Conservation (phyloP, 2,329 filamentous ascomycete species). For the Eutypa lata region DNA sequence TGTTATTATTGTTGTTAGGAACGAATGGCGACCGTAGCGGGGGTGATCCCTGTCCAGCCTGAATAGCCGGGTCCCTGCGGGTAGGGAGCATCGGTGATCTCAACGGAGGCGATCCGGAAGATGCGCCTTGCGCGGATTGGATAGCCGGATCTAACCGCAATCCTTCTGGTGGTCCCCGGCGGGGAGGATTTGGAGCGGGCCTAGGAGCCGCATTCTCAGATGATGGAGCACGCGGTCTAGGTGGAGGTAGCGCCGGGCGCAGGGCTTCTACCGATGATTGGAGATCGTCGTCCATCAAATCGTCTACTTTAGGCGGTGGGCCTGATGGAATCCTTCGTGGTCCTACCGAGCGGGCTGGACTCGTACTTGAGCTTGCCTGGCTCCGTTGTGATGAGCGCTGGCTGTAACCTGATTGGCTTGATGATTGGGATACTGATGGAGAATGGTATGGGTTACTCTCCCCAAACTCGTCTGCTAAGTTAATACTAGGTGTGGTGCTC, state of each 20-base stretch:
- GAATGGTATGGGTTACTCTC: slow-evolving; percentile 63
- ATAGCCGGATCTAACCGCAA: slow-evolving; percentile 30
- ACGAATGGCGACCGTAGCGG: slow-evolving; percentile 13
- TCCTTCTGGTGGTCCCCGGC: slow-evolving; percentile 12
- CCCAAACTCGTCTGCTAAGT: slow-evolving; percentile 59
- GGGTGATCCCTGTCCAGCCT: slow-evolving; percentile 7
- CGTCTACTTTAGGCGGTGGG: slow-evolving; percentile 37
- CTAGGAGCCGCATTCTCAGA: slow-evolving; percentile 2
- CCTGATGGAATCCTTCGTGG: slow-evolving; percentile 39
- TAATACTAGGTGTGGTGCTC: slow-evolving; percentile 41
- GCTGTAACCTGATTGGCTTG: slow-evolving; percentile 60
- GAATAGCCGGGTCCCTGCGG: slow-evolving; percentile 4
- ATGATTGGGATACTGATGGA: slow-evolving; percentile 62
- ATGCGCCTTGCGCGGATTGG: slow-evolving; percentile 11
- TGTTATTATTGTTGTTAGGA: not conserved
- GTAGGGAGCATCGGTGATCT: slow-evolving; percentile 13
- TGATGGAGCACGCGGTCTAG: slow-evolving; percentile 12
- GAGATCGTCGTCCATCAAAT: slow-evolving; percentile 52
- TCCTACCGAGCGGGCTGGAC: slow-evolving; percentile 44
- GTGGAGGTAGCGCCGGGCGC: slow-evolving; percentile 25
- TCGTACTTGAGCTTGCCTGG: slow-evolving; percentile 61
- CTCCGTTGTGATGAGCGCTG: slow-evolving; percentile 41
- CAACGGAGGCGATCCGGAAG: slow-evolving; percentile 6
- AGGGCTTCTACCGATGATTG: slow-evolving; percentile 47
- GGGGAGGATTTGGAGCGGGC: slow-evolving; percentile 1